These are phyloP conservation scores for Colletotrichum echinochloae DNA, from an alignment of 2,329 filamentous ascomycete genomes.

Conservation along the genomic window DNA sequence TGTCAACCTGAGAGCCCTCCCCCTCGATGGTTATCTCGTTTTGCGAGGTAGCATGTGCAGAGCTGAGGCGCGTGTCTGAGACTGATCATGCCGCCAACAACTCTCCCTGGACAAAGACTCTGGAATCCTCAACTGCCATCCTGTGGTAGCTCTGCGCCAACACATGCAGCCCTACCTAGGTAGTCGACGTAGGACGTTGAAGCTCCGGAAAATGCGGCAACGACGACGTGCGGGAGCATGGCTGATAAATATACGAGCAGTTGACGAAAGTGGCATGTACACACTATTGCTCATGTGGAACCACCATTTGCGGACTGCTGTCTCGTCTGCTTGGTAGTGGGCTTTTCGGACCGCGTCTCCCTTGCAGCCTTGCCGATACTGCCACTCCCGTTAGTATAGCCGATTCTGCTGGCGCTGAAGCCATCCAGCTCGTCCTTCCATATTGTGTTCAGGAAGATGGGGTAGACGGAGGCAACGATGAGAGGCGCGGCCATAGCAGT, in stretches of 20 bases:
- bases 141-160: background rate
- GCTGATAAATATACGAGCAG: background rate
- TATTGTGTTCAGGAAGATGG: conserved; percentile 66
- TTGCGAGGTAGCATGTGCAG: background rate
- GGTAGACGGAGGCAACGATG: conserved; percentile 66
- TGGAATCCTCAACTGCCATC: background rate
- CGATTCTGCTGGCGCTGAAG: conserved; percentile 37
- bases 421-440: conserved; percentile 37
- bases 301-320: background rate
- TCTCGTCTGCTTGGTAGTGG: conserved; percentile 23
- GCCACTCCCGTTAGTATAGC: conserved; percentile 27
- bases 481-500: conserved; percentile 76
- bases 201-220: background rate
- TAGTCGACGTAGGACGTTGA: background rate
- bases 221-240: background rate
- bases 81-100: background rate
- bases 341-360: conserved; percentile 14
- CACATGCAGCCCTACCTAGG: too few species aligned
- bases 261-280: background rate
- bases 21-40: background rate
- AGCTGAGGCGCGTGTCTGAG: background rate
- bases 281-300: background rate
- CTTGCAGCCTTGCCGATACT: conserved; percentile 29
- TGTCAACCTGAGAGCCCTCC: too few species aligned
- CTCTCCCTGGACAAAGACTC: background rate